Evolutionary conservation across 1,139 yeast species (phyloP).

Genomic region (Scheffersomyces segobiensis): DNA sequence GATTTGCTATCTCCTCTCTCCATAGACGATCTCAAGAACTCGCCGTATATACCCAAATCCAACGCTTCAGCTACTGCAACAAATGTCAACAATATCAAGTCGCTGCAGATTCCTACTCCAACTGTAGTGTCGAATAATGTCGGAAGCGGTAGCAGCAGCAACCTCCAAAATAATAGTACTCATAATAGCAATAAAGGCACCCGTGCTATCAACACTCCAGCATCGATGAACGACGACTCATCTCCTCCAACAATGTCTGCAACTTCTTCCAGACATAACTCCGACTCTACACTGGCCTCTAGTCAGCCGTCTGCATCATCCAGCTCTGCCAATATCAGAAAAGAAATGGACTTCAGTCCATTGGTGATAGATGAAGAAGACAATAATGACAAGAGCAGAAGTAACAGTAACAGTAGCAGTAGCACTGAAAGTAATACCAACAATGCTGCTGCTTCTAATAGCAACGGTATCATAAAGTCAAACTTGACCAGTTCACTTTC

Average conservation of each 20-base stretch:
- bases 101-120: neutral
- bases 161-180: neutral
- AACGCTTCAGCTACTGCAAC: neutral
- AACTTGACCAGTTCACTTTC: slow-evolving; percentile 35
- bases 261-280: neutral
- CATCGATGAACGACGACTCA: slow-evolving; percentile 30
- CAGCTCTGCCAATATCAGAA: neutral
- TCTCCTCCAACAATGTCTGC: slow-evolving; percentile 12
- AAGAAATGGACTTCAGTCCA: neutral
- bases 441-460: slow-evolving; percentile 3
- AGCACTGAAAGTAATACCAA: slow-evolving; percentile 1
- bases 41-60: slow-evolving; percentile 8
- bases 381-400: neutral
- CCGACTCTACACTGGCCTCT: slow-evolving; percentile 5
- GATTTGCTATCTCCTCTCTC: slow-evolving; percentile 46
- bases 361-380: neutral
- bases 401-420: neutral
- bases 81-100: neutral
- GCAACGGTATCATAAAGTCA: slow-evolving; percentile 21
- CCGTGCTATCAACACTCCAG: slow-evolving; percentile 18
- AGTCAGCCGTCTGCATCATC: slow-evolving; percentile 3
- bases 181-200: neutral
- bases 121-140: neutral
- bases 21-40: slow-evolving; percentile 34
- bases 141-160: neutral